Percentiles rank a stretch among this genome's conserved stretches.
Evolutionary conservation across 2,329 filamentous ascomycete genomes (phyloP).

Genomic region (Diaporthe batatas): DNA sequence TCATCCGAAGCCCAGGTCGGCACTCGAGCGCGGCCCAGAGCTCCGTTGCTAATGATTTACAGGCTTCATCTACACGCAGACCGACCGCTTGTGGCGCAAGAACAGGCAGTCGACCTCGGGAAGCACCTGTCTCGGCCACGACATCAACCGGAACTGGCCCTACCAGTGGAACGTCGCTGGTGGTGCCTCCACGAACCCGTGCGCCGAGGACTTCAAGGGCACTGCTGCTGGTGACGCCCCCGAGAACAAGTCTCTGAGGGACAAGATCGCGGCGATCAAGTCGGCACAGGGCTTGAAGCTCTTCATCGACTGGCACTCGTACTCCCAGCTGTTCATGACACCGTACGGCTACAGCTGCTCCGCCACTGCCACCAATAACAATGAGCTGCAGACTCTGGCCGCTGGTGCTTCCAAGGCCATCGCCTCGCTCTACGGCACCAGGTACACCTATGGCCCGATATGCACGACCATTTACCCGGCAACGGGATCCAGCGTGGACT

Average conservation of each 20-base stretch:
- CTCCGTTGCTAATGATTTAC: not conserved
- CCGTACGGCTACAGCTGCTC: constrained; percentile 73
- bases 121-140: constrained; percentile 60
- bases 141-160: constrained; percentile 70
- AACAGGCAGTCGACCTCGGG: constrained; percentile 61
- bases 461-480: constrained; percentile 72
- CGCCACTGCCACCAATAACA: constrained; percentile 59
- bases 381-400: constrained; percentile 63
- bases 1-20: not conserved
- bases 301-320: constrained; percentile 60
- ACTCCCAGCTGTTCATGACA: constrained; percentile 63
- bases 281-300: constrained; percentile 51
- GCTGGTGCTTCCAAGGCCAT: constrained; percentile 65
- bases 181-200: constrained; percentile 65
- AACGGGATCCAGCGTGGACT: constrained; percentile 61
- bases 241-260: constrained; percentile 59
- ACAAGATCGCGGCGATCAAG: constrained; percentile 54
- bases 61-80: constrained; percentile 72
- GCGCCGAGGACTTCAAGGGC: constrained; percentile 64
- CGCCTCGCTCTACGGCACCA: constrained; percentile 54
- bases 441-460: constrained; percentile 63
- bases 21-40: not conserved
- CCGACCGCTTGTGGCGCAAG: constrained; percentile 73
- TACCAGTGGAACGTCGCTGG: constrained; percentile 64
- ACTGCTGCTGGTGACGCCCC: constrained; percentile 57